Conservation (phyloP, 2,329 filamentous ascomycete genomes). For the Elsinoe batatas region DNA sequence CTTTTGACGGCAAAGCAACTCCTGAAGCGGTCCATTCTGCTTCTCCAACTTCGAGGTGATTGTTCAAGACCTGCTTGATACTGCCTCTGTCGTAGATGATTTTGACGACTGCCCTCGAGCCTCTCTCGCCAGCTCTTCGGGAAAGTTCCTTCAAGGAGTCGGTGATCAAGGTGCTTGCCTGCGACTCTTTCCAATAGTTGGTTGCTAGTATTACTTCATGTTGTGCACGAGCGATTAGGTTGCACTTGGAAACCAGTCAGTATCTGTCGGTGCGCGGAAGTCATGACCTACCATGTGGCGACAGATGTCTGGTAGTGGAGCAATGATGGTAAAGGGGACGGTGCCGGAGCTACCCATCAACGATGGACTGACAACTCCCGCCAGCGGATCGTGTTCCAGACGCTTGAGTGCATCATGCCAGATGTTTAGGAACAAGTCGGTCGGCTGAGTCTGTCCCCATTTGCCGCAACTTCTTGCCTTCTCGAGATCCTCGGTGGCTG, state of each 20-base stretch:
- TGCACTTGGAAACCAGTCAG: slow-evolving; percentile 37
- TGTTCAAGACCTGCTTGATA: slow-evolving; percentile 53
- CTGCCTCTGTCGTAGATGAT: slow-evolving; percentile 66
- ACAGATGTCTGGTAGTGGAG: slow-evolving; percentile 58
- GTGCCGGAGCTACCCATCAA: slow-evolving; percentile 53
- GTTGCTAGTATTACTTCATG: slow-evolving; percentile 65
- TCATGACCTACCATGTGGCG: slow-evolving; percentile 47
- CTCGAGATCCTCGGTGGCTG: slow-evolving; percentile 38
- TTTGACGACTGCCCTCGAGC: slow-evolving; percentile 55
- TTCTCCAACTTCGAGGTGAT: slow-evolving; percentile 51
- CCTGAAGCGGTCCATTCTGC: slow-evolving; percentile 46
- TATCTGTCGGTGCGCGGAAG: background rate
- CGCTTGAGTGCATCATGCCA: slow-evolving; percentile 56
- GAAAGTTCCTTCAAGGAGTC: slow-evolving; percentile 62
- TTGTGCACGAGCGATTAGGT: slow-evolving; percentile 63
- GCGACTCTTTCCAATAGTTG: slow-evolving; percentile 64
- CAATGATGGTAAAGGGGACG: slow-evolving; percentile 59
- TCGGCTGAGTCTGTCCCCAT: slow-evolving; percentile 55
- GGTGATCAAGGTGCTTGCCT: slow-evolving; percentile 57
- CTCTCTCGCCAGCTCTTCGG: slow-evolving; percentile 48
- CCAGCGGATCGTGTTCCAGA: slow-evolving; percentile 42
- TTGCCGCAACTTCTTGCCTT: slow-evolving; percentile 53
- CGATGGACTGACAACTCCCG: slow-evolving; percentile 48
- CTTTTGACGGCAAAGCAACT: slow-evolving; percentile 50
- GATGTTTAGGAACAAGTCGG: slow-evolving; percentile 57